Evolutionary conservation across 306 rosid genomes (phyloP), one percentile per base, ranked within the genome.

Genomic region (Quercus wislizeni): DNA sequence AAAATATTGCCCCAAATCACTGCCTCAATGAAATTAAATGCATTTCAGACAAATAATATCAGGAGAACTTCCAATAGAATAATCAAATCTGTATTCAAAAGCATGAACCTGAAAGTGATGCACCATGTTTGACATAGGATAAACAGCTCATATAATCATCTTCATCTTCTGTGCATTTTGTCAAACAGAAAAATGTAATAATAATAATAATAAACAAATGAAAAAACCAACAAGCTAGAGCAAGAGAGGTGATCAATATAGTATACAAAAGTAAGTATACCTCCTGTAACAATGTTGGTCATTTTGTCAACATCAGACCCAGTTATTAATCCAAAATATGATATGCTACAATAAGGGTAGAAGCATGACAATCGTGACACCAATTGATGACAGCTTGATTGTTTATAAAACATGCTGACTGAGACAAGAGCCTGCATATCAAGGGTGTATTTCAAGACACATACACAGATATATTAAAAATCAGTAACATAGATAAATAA

Each of bases 101-200:
- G 70, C 78, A 84, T 80, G 76, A 82, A 95, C 99, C 96, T 87
- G 97, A 88, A 85, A 95, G 92, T 33, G 91, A 88, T 55, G 97
- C 89, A 41, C 97, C 97, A 6, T 79, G 92, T 75, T 90, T 91
- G 89, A 93, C 83, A 81, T 86, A 75, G 59, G 93, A 82, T 63
- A 95, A 85, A 68, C 86, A 93, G 30, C 76, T 80, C 77, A 80
- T 81, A 79, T 6, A 76, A 67, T 80, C 79, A 75, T 90, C 94
- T 87, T 87, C 91, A 82, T 89, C 89, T 25, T 88, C 99, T 85
- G 89, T 35, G 70, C 19, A 73, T 75, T 82, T 43, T 64, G 73
- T 14, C 31, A 55, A 23, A n/a, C 14, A n/a, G 14, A n/a, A 76
- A 65, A 21, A 58, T 67, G 41, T 72, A 19, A 70, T 18, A 64